Evolutionary conservation across 2,329 filamentous ascomycete species (phyloP).

Genomic region (Alternaria dauci): DNA sequence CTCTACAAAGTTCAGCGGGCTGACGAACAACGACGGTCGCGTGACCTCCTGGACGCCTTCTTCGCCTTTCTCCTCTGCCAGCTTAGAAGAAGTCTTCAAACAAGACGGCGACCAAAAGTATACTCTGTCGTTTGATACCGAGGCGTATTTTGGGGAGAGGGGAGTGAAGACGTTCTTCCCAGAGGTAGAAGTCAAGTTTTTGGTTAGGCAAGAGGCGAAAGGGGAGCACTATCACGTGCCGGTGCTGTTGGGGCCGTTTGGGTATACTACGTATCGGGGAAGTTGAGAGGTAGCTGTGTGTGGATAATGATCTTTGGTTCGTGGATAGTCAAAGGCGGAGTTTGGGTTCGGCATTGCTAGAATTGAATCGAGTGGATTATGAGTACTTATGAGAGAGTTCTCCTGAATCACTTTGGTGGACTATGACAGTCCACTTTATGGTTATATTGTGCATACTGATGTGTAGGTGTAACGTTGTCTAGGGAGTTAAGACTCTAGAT

Average conservation of each 20-base stretch:
- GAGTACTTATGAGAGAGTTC: neutral
- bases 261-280: slow-evolving; percentile 83
- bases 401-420: neutral
- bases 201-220: slow-evolving; percentile 55
- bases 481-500: neutral
- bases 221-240: slow-evolving; percentile 81
- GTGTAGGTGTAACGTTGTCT: neutral
- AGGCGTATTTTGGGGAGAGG: slow-evolving; percentile 71
- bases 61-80: slow-evolving; percentile 53
- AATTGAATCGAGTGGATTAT: neutral
- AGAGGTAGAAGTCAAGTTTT: slow-evolving; percentile 64
- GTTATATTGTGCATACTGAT: neutral
- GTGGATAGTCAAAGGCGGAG: neutral
- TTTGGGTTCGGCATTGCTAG: neutral
- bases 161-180: slow-evolving; percentile 65
- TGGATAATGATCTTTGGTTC: neutral
- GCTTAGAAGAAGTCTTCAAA: slow-evolving; percentile 47
- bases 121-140: slow-evolving; percentile 77
- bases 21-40: slow-evolving; percentile 79
- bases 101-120: slow-evolving; percentile 63
- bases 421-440: neutral
- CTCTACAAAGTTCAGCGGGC: slow-evolving; percentile 62
- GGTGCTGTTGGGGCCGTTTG: slow-evolving; percentile 77
- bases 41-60: slow-evolving; percentile 72
- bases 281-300: slow-evolving; percentile 24